phyloP scores from a whole-genome alignment of 768 basidiomycete species.

The Naganishia friedmannii region DNA sequence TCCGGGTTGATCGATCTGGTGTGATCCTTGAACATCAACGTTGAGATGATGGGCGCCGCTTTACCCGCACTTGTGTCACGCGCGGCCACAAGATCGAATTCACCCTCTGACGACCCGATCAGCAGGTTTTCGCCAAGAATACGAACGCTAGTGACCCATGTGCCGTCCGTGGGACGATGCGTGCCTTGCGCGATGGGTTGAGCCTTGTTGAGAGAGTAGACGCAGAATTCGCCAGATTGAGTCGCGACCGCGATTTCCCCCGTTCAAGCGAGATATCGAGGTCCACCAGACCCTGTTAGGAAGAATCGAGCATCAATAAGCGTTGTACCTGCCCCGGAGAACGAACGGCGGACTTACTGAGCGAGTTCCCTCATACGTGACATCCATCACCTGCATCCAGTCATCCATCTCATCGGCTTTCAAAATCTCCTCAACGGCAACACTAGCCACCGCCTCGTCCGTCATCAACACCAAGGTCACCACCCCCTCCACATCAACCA shows the following conservation, averaged over 20 bases:
- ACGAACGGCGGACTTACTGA: background rate
- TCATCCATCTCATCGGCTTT: background rate
- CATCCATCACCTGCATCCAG: background rate
- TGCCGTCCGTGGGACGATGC: background rate
- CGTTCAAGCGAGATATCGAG: background rate
- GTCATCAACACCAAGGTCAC: conserved; percentile 9
- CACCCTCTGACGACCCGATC: conserved; percentile 13
- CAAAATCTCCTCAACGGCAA: background rate
- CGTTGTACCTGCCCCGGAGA: background rate
- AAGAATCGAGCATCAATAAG: background rate
- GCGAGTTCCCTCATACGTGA: background rate
- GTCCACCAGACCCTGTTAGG: background rate
- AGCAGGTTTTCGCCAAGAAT: conserved; percentile 1
- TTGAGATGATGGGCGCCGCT: background rate
- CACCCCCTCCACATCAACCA: background rate
- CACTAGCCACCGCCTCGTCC: background rate
- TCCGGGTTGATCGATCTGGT: conserved; percentile 9
- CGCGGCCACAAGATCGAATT: conserved; percentile 7
- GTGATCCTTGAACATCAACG: conserved; percentile 5
- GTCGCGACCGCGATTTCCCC: conserved; percentile 2
- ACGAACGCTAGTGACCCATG: conserved; percentile 10
- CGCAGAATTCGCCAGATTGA: background rate
- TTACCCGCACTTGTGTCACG: background rate
- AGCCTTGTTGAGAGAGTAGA: background rate
- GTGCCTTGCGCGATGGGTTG: background rate